A percentile compares a stretch with the other conserved stretches of the same genome.
phyloP scores from a whole-genome alignment of 805 yeast genomes.

The Kuraishia borneana region DNA sequence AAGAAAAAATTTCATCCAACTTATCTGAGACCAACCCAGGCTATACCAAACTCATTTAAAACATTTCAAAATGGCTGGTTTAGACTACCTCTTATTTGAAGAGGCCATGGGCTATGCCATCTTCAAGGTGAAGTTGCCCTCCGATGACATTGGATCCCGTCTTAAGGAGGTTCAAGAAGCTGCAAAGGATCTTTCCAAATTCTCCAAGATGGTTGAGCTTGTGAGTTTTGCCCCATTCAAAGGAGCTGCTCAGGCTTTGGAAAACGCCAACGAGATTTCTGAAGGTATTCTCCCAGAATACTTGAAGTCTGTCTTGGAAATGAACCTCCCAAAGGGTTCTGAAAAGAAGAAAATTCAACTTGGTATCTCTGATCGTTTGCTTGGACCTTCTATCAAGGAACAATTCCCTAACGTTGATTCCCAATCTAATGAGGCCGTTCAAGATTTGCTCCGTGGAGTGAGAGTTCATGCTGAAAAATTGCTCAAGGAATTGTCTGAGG shows the following conservation, averaged over 20 bases:
- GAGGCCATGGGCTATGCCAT: constrained; percentile 98
- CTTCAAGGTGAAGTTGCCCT: constrained; percentile 87
- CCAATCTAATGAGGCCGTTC: constrained; percentile 82
- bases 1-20: background rate
- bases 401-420: constrained; percentile 81
- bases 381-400: constrained; percentile 96
- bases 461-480: constrained; percentile 84
- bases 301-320: constrained; percentile 78
- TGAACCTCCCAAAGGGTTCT: constrained; percentile 76
- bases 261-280: constrained; percentile 94
- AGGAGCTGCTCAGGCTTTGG: constrained; percentile 98
- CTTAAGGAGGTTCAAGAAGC: constrained; percentile 91
- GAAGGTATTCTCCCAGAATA: constrained; percentile 95
- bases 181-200: constrained; percentile 70
- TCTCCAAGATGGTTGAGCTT: constrained; percentile 86
- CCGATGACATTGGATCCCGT: constrained; percentile 87
- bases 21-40: background rate
- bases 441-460: constrained; percentile 90
- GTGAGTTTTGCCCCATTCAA: constrained; percentile 97
- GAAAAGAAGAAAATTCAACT: constrained; percentile 58
- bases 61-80: constrained; percentile 40
- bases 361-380: constrained; percentile 88
- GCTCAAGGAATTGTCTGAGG: constrained; percentile 83
- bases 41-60: background rate
- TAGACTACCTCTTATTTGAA: constrained; percentile 90